Evolutionary conservation across 805 yeast genomes (phyloP), one percentile per base, ranked within the genome.

Genomic region (Candida yuanshanica): DNA sequence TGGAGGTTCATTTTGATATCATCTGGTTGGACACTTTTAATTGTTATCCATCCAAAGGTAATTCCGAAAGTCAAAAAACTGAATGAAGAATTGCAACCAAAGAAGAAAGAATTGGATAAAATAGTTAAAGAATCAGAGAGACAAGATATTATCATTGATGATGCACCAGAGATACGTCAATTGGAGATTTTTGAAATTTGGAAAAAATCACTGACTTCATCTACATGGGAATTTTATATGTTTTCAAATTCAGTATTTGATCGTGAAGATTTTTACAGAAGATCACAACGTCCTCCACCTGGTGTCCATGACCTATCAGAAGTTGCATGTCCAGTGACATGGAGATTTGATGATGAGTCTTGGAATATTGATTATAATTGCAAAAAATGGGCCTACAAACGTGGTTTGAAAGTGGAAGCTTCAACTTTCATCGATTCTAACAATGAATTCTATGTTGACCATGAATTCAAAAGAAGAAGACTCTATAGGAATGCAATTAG

Each of bases 121-220:
- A 43, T 60, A 4, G 56, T 66, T 5, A 63, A 63, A 20, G 59
- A 52, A 31, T 59, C 63, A 29, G 72, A 70, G 38, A 56, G 71
- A 39, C 58, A 64, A 18, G 77, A 77, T 46, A 75, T 89, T 8
- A 65, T 85, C n/a, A 72, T 81, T 20, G 95, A 86, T 55, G 88
- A 81, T 43, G 64, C 73, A 0, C 82, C 88, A 0, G 80, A 79
- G 36, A 58, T 64, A 1, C 66, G 77, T 34, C 58, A 64, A n/a
- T 89, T 86, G 7, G 95, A 89, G 54, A 67, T 90, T 1, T 90
- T 71, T 58, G 95, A 89, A 59, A 69, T 89, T 20, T 84, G 84
- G 56, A 69, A 72, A 34, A 82, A 73, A 49, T 83, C 83, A 29
- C 60, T 77, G 20, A 71, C 83, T 2, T 74, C 79, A 0, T 65